Evolutionary conservation across 345 rosid genomes (phyloP).

Genomic region (Eucalyptus cloeziana): DNA sequence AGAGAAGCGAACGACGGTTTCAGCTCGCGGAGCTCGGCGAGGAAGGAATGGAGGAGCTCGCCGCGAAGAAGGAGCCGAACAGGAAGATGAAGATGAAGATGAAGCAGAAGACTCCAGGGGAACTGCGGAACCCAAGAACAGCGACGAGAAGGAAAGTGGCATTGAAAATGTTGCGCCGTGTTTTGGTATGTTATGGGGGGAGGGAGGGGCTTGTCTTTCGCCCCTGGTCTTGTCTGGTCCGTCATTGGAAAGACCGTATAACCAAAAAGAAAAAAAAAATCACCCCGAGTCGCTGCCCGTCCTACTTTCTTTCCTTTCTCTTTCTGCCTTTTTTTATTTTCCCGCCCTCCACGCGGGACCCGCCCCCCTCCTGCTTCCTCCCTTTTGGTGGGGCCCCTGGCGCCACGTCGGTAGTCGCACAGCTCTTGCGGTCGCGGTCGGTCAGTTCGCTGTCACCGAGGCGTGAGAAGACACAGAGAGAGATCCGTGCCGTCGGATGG

Average conservation of each 20-base stretch:
- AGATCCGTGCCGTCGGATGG: slow-evolving; percentile 18
- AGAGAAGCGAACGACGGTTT: background rate
- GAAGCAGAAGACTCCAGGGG: background rate
- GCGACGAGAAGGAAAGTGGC: background rate
- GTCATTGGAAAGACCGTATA: background rate
- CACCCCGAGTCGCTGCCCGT: background rate
- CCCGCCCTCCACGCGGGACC: background rate
- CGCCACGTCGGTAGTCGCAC: background rate
- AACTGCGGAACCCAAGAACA: background rate
- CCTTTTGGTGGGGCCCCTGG: background rate
- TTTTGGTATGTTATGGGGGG: background rate
- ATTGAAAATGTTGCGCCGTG: background rate
- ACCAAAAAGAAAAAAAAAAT: background rate
- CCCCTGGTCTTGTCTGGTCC: background rate
- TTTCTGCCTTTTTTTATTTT: background rate
- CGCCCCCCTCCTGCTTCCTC: background rate
- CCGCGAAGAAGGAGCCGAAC: background rate
- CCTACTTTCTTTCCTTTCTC: background rate
- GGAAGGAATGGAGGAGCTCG: background rate
- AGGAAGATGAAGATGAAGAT: background rate
- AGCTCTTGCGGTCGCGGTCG: background rate
- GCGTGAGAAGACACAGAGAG: slow-evolving; percentile 22
- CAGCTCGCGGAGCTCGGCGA: background rate
- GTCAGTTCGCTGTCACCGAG: slow-evolving; percentile 31
- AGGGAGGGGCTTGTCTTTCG: background rate